Evolutionary conservation across 2,329 filamentous ascomycete genomes (phyloP).

Genomic region (Fusarium nematophilum): DNA sequence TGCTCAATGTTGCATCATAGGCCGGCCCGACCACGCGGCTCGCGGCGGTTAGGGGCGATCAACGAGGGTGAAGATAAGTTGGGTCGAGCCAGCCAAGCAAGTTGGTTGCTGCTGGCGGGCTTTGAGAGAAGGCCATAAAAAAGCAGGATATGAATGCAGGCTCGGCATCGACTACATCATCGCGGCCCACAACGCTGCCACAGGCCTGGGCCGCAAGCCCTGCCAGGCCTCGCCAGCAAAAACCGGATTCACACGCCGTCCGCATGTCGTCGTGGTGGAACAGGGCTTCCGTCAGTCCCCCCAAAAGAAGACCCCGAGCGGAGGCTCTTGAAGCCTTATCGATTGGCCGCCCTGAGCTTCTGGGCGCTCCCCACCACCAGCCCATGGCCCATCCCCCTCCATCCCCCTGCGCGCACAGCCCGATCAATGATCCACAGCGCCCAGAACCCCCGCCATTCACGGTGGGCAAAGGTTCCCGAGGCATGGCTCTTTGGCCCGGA

Average conservation of each 20-base stretch:
- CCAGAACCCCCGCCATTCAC: conserved; percentile 39
- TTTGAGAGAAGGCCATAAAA: background rate
- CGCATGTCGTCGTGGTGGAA: conserved; percentile 21
- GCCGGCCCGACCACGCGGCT: conserved; percentile 34
- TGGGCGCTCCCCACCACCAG: conserved; percentile 11
- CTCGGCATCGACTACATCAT: conserved; percentile 36
- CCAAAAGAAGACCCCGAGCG: no score
- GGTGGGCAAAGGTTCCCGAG: conserved; percentile 21
- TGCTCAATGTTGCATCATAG: conserved; percentile 39
- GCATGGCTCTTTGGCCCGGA: conserved; percentile 23
- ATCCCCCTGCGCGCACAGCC: conserved; percentile 36
- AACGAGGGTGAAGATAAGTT: conserved; percentile 26
- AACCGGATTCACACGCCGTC: conserved; percentile 33
- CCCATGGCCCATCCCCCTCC: conserved; percentile 6
- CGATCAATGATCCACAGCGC: conserved; percentile 33
- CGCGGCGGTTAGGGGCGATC: conserved; percentile 34
- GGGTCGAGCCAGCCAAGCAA: conserved; percentile 10
- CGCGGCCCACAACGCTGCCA: conserved; percentile 26
- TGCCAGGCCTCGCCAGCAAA: conserved; percentile 22
- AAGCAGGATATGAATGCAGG: conserved; percentile 25
- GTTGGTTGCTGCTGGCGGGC: conserved; percentile 7
- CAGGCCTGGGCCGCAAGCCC: conserved; percentile 11
- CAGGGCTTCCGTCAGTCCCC: conserved; percentile 30
- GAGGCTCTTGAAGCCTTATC: conserved; percentile 30
- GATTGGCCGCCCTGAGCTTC: conserved; percentile 21